Conservation (phyloP, 352 stramenopile genomes). For the Plasmopara muralis region DNA sequence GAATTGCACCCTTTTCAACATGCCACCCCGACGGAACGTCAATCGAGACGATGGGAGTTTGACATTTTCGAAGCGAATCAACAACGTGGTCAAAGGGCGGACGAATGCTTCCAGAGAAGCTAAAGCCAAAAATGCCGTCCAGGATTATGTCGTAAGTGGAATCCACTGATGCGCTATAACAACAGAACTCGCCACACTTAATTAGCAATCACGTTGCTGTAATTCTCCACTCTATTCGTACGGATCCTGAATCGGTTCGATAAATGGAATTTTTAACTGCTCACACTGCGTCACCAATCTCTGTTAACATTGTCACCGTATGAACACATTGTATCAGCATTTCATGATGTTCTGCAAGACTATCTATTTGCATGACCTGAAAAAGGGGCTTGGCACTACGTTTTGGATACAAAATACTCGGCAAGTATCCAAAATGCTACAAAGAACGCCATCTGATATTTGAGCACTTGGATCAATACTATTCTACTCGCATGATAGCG, state of each 20-base stretch:
- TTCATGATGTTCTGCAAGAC: not conserved
- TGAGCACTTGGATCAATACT: not conserved
- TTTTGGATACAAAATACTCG: slow-evolving; percentile 95
- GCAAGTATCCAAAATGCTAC: slow-evolving; percentile 94
- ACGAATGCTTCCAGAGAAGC: slow-evolving; percentile 85
- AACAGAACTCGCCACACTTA: not conserved
- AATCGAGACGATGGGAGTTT: slow-evolving; percentile 90
- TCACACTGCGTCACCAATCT: slow-evolving; percentile 71
- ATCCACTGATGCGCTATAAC: slow-evolving; percentile 39
- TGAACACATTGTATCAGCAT: not conserved
- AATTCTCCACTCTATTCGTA: slow-evolving; percentile 13
- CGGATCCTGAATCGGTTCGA: slow-evolving; percentile 42
- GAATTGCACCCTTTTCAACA: slow-evolving; percentile 81
- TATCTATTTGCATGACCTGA: slow-evolving; percentile 20
- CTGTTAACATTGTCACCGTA: slow-evolving; percentile 17
- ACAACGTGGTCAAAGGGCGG: slow-evolving; percentile 90
- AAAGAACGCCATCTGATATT: not conserved
- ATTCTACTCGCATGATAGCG: not conserved
- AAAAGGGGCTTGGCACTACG: slow-evolving; percentile 69
- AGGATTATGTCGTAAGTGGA: slow-evolving; percentile 88
- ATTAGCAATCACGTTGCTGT: slow-evolving; percentile 1
- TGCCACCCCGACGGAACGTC: slow-evolving; percentile 98
- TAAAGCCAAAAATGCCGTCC: slow-evolving; percentile 99
- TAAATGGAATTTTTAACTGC: slow-evolving; percentile 73
- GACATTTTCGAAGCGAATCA: slow-evolving; percentile 41